Evolutionary conservation across 345 rosid genomes (phyloP).

Genomic region (Arabis hirsuta): DNA sequence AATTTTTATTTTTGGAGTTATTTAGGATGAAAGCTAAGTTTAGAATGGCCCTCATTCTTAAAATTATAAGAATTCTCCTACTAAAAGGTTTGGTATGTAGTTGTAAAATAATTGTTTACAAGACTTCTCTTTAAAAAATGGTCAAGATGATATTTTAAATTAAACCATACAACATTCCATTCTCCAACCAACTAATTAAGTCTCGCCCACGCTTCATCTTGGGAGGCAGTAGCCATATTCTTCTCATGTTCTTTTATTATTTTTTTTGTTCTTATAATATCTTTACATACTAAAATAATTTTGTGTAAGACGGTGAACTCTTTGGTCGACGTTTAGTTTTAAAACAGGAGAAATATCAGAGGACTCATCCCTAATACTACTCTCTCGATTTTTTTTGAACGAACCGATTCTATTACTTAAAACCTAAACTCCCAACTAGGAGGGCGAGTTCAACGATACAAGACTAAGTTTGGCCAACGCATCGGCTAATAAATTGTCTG

Average conservation of each 20-base stretch:
- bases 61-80: not conserved
- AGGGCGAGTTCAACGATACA: too few relatives aligned
- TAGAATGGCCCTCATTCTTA: too few relatives aligned
- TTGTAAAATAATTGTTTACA: not conserved
- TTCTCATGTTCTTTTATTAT: slow-evolving; percentile 10
- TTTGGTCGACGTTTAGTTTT: not conserved
- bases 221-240: slow-evolving; percentile 27
- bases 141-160: not conserved
- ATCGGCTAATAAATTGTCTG: too few relatives aligned
- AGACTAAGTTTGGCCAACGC: too few relatives aligned
- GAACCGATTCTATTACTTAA: too few relatives aligned
- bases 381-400: not conserved
- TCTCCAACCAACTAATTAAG: slow-evolving; percentile 25
- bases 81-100: not conserved
- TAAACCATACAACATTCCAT: slow-evolving; percentile 20
- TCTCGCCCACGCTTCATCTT: slow-evolving; percentile 28
- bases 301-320: not conserved
- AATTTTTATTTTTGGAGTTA: too few relatives aligned
- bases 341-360: not conserved
- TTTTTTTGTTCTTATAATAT: not conserved
- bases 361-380: not conserved
- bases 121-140: not conserved
- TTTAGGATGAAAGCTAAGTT: too few relatives aligned
- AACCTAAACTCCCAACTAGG: too few relatives aligned
- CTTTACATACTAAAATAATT: not conserved